Evolutionary conservation across 2,329 filamentous ascomycete genomes (phyloP), one percentile per base, ranked within the genome.

Genomic region (Pseudocercospora musae): DNA sequence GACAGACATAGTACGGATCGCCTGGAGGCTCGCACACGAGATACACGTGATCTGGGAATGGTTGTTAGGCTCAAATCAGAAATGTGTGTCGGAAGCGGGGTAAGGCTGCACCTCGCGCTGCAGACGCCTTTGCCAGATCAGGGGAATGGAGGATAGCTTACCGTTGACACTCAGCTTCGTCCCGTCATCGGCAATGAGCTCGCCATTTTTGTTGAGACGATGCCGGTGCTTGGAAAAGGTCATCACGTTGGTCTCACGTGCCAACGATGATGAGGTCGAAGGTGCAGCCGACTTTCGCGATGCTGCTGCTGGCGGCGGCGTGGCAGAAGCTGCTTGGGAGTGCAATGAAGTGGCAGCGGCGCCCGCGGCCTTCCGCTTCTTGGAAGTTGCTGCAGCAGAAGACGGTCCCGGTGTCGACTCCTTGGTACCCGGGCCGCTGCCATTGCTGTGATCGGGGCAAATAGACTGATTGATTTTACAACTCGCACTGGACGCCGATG

Each of bases 11-110:
- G 80, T 99, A 99, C 59, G 95, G 95, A 79, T 99, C 95, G 58
- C 95, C 95, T 15, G 95, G 95, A 56, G 95, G 95, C 78, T 99
- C 95, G 79, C 93, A 98, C 67, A 99, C 90, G 66, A 98, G 86
- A 81, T 98, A 99, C 69, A 96, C 91, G 80, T 98, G 87, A 78
- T 91, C 88, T 90, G 73, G 50, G 27, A 11, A 69, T 61, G 69
- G 68, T 40, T 40, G 72, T 79, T 73, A 80, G 78, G 71, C 72
- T 69, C 61, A 70, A 59, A 27, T 33, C 52, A 54, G 48, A 52
- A 52, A 52, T 52, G 48, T 50, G 46, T 29, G 13, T 52, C 48
- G 52, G 61, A 62, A 66, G 69, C 64, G 68, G 69, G 68, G 66
- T 68, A 66, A 63, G 68, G 64, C 67, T 64, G 59, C 62, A 67